Evolutionary conservation across 164 flowering plant genomes (phyloP), one percentile per base, ranked within the genome.

Genomic region (Paratinospora sagittata): DNA sequence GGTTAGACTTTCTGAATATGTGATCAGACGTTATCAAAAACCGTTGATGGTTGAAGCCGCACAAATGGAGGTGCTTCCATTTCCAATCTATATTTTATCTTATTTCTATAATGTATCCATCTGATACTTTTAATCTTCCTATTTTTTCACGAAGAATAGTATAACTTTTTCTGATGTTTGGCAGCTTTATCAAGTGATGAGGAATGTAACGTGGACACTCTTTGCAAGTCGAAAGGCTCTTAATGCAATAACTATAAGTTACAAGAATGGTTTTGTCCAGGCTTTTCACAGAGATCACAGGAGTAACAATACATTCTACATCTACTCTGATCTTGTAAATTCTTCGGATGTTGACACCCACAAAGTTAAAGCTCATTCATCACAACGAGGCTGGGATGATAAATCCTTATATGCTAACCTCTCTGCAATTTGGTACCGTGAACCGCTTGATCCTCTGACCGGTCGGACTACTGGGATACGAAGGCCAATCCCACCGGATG

Each of bases 211-310:
- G 65, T 95, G 99, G 99, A 96, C 96, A 9, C 77, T 92, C 24
- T 95, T 95, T 80, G 89, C 90, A 14, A 89, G 99, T 69, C 88
- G 88, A 9, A 89, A 81, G 79, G 96, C 97, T 66, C 93, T 95
- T 39, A 89, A 85, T 78, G 85, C 99, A 8, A 89, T 95, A 66
- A 95, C 99, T 12, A 87, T 91, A 71, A 91, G 81, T 13, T 92
- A 95, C 77, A 84, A 71, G 73, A 92, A 95, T 65, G 99, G 99
- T 2, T 90, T 90, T 77, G 97, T 95, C 65, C 99, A 95, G 75
- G 99, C 97, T 43, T 91, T 95, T 71, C 97, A 95, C 73, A 85
- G 99, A 80, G 97, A 95, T 72, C 96, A 86, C 75, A 87, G 82
- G 76, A 91, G 84, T 69, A 88, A 89, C 75, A 87, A 82, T 63